Conservation (phyloP, 345 rosid genomes). For the Psidium guajava region DNA sequence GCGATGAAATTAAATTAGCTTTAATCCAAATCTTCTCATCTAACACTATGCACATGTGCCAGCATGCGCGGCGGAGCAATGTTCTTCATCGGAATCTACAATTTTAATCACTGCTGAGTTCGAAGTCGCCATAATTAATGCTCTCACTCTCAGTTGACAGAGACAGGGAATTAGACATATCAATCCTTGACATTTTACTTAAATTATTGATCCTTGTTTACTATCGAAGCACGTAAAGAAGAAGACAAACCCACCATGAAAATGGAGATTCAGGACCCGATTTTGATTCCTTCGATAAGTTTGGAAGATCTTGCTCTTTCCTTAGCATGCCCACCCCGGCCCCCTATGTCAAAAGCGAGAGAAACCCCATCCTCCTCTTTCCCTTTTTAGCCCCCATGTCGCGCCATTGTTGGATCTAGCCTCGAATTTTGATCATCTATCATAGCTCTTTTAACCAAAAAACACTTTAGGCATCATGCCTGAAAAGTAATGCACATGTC, state of each 20-base stretch:
- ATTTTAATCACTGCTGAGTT: neutral
- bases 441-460: neutral
- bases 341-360: no score
- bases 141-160: neutral
- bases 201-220: neutral
- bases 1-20: neutral
- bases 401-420: neutral
- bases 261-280: neutral
- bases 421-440: neutral
- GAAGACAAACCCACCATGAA: neutral
- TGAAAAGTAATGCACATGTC: accelerated
- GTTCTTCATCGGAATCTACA: neutral
- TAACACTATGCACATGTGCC: neutral
- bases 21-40: neutral
- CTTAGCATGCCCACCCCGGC: neutral
- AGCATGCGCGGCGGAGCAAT: neutral
- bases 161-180: neutral
- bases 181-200: no score
- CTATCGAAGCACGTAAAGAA: neutral
- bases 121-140: neutral
- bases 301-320: neutral
- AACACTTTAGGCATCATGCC: neutral
- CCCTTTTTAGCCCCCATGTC: no score
- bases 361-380: no score
- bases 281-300: neutral